Percentiles rank a stretch among this genome's conserved stretches.
Evolutionary conservation across 768 basidiomycete species (phyloP).

Genomic region (Tulasnella sp.): DNA sequence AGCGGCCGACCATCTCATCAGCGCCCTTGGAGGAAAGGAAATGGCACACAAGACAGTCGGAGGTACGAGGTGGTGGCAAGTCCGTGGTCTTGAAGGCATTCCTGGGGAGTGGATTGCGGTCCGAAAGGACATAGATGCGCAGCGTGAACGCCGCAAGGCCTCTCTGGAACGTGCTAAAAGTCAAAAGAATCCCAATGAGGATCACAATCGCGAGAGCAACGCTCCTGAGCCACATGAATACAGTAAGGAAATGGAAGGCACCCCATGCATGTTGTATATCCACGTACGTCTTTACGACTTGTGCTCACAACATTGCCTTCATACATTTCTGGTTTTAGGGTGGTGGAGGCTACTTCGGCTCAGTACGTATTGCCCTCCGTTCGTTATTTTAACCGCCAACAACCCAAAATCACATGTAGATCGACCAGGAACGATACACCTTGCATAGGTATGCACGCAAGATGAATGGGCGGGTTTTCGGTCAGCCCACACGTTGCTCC

Average conservation of each 20-base stretch:
- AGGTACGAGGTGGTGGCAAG: slow-evolving; percentile 97
- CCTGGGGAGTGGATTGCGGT: slow-evolving; percentile 38
- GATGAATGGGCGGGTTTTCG: slow-evolving; percentile 78
- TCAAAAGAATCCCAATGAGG: background rate
- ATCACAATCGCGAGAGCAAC: background rate
- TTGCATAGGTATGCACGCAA: slow-evolving; percentile 52
- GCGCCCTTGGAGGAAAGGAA: slow-evolving; percentile 69
- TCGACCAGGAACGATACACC: slow-evolving; percentile 50
- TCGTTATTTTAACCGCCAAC: slow-evolving; percentile 1
- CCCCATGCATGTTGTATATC: slow-evolving; percentile 30
- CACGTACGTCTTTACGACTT: slow-evolving; percentile 17
- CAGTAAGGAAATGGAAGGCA: slow-evolving; percentile 28
- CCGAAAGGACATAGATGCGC: slow-evolving; percentile 28
- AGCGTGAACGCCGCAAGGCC: slow-evolving; percentile 15
- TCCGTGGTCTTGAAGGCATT: slow-evolving; percentile 69
- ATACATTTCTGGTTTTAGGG: background rate
- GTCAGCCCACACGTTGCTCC: slow-evolving; percentile 40
- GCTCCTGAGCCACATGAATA: slow-evolving; percentile 19
- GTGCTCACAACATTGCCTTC: background rate
- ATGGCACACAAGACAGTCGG: slow-evolving; percentile 61
- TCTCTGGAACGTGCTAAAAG: slow-evolving; percentile 22
- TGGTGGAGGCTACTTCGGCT: slow-evolving; percentile 18
- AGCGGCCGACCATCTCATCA: slow-evolving; percentile 44
- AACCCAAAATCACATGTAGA: slow-evolving; percentile 11
- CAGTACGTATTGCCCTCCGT: too few species aligned